phyloP scores from a whole-genome alignment of 2,329 filamentous ascomycete genomes.

The Botrytis pseudocinerea region DNA sequence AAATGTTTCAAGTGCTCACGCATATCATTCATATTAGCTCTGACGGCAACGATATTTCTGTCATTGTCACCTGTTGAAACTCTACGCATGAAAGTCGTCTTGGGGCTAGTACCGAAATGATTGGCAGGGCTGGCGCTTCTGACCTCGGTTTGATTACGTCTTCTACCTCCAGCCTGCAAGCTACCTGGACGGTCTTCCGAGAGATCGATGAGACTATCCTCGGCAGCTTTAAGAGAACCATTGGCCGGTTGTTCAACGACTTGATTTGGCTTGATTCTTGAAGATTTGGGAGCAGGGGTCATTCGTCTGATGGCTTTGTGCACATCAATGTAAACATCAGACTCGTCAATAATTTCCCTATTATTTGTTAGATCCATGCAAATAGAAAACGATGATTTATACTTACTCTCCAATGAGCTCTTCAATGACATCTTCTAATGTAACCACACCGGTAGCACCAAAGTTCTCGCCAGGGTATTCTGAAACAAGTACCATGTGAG shows the following conservation, averaged over 20 bases:
- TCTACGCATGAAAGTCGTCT: slow-evolving; percentile 59
- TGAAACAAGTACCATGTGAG: slow-evolving; percentile 96
- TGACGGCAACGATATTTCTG: slow-evolving; percentile 56
- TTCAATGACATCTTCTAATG: slow-evolving; percentile 96
- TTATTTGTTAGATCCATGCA: slow-evolving; percentile 32
- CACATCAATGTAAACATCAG: slow-evolving; percentile 96
- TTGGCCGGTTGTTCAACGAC: slow-evolving; percentile 51
- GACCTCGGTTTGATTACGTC: slow-evolving; percentile 25
- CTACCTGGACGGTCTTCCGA: slow-evolving; percentile 41
- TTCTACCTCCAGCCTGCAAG: slow-evolving; percentile 27
- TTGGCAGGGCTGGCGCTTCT: slow-evolving; percentile 27
- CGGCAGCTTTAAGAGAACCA: slow-evolving; percentile 37
- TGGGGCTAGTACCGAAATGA: slow-evolving; percentile 38
- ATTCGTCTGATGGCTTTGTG: slow-evolving; percentile 91
- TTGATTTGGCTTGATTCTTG: slow-evolving; percentile 58
- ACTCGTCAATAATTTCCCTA: slow-evolving; percentile 98
- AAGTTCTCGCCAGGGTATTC: slow-evolving; percentile 86
- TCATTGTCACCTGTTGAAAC: slow-evolving; percentile 54
- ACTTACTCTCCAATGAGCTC: slow-evolving; percentile 95
- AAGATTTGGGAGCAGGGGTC: slow-evolving; percentile 60
- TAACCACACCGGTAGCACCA: slow-evolving; percentile 90
- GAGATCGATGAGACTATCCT: slow-evolving; percentile 47
- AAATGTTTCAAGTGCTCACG: slow-evolving; percentile 64
- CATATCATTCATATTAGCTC: slow-evolving; percentile 63
- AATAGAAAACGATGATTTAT: background rate